A percentile compares a stretch with the other conserved stretches of the same genome.
Conservation (phyloP, 306 rosid species). For the Astragalus membranaceus region DNA sequence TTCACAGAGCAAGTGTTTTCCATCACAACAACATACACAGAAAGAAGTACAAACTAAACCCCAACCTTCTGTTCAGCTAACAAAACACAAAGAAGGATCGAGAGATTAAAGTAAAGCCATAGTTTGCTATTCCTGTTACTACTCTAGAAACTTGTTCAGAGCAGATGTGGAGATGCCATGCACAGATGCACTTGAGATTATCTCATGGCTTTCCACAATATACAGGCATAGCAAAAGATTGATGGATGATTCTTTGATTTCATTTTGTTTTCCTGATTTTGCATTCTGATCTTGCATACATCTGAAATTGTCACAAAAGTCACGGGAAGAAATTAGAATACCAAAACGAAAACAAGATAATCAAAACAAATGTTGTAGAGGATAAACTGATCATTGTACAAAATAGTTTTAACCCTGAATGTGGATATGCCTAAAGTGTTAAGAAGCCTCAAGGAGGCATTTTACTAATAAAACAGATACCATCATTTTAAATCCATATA, state of each 20-base stretch:
- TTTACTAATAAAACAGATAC: background rate
- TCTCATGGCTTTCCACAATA: conserved; percentile 11
- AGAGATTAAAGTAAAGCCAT: background rate
- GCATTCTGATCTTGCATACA: conserved; percentile 9
- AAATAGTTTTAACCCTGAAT: background rate
- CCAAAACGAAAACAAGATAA: background rate
- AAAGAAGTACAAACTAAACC: conserved; percentile 2
- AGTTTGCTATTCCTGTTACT: conserved; percentile 10
- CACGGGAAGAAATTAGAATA: background rate
- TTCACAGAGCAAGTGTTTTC: background rate
- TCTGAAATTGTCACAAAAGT: conserved; percentile 24
- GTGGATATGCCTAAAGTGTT: background rate
- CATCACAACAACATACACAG: background rate
- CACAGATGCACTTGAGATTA: background rate
- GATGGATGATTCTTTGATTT: background rate
- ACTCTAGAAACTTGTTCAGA: background rate
- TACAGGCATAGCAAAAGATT: conserved; percentile 7
- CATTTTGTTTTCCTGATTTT: background rate
- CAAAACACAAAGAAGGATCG: conserved; percentile 10
- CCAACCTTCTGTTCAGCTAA: background rate
- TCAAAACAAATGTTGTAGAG: background rate
- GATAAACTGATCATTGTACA: background rate
- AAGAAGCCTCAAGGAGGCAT: background rate
- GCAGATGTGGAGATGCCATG: background rate
- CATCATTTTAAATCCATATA: no score